A percentile compares a stretch with the other conserved stretches of the same genome.
phyloP scores from a whole-genome alignment of 2,329 filamentous ascomycete genomes.

The Fusarium floridanum region DNA sequence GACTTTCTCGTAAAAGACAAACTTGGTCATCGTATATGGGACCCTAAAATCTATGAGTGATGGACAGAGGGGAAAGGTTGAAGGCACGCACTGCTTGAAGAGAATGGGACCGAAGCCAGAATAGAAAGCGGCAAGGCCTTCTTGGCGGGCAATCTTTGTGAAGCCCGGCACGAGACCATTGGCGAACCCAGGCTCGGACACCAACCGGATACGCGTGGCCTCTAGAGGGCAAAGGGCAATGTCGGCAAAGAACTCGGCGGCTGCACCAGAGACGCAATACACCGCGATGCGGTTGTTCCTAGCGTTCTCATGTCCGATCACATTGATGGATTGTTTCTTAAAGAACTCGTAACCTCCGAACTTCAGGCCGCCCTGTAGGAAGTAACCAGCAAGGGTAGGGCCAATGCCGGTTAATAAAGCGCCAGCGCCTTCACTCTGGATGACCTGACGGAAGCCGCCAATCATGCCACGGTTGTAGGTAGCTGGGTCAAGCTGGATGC shows the following conservation, averaged over 20 bases:
- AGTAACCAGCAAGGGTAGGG: not conserved
- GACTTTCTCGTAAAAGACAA: not conserved
- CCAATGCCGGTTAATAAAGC: constrained; percentile 48
- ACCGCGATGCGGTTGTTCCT: constrained; percentile 82
- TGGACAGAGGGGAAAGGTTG: not conserved
- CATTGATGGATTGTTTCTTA: constrained; percentile 90
- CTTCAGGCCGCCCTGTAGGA: constrained; percentile 75
- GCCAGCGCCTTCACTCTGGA: constrained; percentile 84
- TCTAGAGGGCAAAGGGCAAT: not conserved
- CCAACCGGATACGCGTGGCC: not conserved
- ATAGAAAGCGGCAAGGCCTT: not conserved
- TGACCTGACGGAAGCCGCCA: constrained; percentile 87
- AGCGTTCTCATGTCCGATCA: constrained; percentile 81
- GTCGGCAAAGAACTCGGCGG: constrained; percentile 25
- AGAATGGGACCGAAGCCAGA: not conserved
- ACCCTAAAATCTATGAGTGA: not conserved
- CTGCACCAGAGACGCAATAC: constrained; percentile 78
- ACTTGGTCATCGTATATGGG: constrained; percentile 1
- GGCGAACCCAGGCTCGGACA: not conserved
- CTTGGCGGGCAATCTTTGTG: not conserved
- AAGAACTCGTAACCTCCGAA: constrained; percentile 96
- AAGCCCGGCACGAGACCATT: not conserved
- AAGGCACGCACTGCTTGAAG: not conserved
- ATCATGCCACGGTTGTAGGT: constrained; percentile 91
- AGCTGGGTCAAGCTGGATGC: constrained; percentile 89